phyloP scores from a whole-genome alignment of 2,329 filamentous ascomycete species.

The Coniella vitis region DNA sequence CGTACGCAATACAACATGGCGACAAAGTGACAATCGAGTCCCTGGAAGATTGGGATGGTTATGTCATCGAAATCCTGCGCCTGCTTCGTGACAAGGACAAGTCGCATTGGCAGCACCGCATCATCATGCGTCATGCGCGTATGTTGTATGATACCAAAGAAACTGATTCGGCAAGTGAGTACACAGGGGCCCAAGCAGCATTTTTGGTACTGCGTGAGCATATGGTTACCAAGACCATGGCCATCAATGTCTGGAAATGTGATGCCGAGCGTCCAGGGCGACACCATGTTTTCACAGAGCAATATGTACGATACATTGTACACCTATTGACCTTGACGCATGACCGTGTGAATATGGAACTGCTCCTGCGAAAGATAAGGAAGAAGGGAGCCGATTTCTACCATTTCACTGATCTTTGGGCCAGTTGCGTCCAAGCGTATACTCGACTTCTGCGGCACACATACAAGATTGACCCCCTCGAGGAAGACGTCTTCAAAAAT shows the following conservation, averaged over 20 bases:
- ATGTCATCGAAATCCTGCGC: conserved; percentile 44
- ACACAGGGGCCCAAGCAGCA: conserved; percentile 67
- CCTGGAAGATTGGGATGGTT: conserved; percentile 54
- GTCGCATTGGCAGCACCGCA: conserved; percentile 90
- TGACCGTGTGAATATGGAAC: conserved; percentile 70
- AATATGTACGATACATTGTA: conserved; percentile 79
- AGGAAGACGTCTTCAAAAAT: conserved; percentile 50
- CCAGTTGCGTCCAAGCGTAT: conserved; percentile 47
- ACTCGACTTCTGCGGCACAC: conserved; percentile 44
- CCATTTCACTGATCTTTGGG: conserved; percentile 55
- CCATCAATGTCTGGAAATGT: conserved; percentile 90
- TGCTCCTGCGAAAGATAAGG: conserved; percentile 69
- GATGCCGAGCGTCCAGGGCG: conserved; percentile 77
- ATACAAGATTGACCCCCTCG: conserved; percentile 37
- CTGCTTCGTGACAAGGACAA: conserved; percentile 68
- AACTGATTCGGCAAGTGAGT: conserved; percentile 32
- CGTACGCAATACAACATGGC: conserved; percentile 43
- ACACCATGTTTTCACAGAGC: conserved; percentile 86
- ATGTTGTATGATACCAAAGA: conserved; percentile 43
- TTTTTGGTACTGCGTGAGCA: conserved; percentile 66
- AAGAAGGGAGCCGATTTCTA: conserved; percentile 74
- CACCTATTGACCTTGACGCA: conserved; percentile 65
- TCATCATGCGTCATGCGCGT: conserved; percentile 66
- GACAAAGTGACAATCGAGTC: conserved; percentile 47
- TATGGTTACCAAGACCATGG: conserved; percentile 90